Evolutionary conservation across 805 yeast genomes (phyloP).

Genomic region (Starmerella kuoi): DNA sequence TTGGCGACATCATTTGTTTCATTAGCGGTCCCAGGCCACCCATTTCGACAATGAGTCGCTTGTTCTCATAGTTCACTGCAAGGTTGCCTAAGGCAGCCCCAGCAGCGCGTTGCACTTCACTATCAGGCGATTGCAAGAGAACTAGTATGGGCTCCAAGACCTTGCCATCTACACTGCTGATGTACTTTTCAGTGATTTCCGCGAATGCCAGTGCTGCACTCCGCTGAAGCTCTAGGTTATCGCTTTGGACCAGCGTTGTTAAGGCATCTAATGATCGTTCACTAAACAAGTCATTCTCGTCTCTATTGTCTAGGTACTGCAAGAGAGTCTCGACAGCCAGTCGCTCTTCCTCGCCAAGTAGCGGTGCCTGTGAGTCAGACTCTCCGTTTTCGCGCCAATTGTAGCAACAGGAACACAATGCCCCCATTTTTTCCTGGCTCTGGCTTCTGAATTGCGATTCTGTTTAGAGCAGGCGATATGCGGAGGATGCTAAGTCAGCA

Average conservation of each 20-base stretch:
- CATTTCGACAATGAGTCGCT: constrained; percentile 88
- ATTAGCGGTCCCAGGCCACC: constrained; percentile 95
- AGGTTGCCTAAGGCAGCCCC: constrained; percentile 97
- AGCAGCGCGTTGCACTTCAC: constrained; percentile 96
- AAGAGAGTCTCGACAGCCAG: constrained; percentile 87
- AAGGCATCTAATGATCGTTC: constrained; percentile 75
- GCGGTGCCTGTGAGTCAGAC: constrained; percentile 62
- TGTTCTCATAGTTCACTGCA: constrained; percentile 93
- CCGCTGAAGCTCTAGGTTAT: constrained; percentile 86
- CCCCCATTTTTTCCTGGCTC: constrained; percentile 16
- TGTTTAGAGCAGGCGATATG: background rate
- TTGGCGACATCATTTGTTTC: constrained; percentile 93
- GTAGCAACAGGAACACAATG: constrained; percentile 19
- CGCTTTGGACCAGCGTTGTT: constrained; percentile 86
- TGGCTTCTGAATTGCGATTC: background rate
- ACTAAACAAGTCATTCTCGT: constrained; percentile 79
- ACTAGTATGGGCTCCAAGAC: constrained; percentile 89
- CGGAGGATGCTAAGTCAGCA: background rate
- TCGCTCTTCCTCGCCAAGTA: constrained; percentile 88
- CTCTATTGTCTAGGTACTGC: constrained; percentile 77
- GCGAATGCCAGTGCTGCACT: constrained; percentile 98
- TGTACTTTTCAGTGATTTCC: constrained; percentile 86
- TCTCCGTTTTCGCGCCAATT: constrained; percentile 36
- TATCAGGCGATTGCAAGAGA: constrained; percentile 71
- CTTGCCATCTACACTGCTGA: constrained; percentile 76